phyloP scores from a whole-genome alignment of 768 basidiomycete species.

The Lactarius deliciosus region DNA sequence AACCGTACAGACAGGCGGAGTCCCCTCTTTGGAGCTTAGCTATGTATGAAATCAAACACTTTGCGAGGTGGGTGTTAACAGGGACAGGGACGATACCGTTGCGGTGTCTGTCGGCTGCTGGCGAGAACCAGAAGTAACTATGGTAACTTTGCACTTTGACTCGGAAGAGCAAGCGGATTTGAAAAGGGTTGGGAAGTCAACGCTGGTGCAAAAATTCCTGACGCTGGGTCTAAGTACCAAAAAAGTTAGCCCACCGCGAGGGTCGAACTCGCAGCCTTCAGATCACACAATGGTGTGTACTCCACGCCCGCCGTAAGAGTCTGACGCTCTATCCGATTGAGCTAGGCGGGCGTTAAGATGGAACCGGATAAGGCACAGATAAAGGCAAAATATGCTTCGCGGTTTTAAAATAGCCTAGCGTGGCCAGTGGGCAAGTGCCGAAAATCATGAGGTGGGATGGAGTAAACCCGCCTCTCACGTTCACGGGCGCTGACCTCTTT shows the following conservation, averaged over 20 bases:
- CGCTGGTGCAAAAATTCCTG: no score
- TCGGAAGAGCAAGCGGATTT: no score
- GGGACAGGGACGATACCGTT: background rate
- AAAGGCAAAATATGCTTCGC: background rate
- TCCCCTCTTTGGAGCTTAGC: background rate
- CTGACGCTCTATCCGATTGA: slow-evolving; percentile 70
- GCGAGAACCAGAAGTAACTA: background rate
- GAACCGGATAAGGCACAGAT: background rate
- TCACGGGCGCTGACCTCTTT: background rate
- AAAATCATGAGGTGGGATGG: background rate
- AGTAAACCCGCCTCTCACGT: background rate
- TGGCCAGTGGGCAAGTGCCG: background rate
- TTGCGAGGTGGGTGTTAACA: background rate
- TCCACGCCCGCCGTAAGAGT: slow-evolving; percentile 45
- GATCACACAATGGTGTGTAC: slow-evolving; percentile 35
- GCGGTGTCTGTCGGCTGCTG: background rate
- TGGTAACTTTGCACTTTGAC: no score
- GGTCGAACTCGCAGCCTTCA: slow-evolving; percentile 66
- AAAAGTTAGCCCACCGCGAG: slow-evolving; percentile 55
- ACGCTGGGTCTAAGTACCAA: background rate
- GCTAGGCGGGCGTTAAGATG: slow-evolving; percentile 50
- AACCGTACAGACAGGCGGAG: no score
- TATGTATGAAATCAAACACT: background rate
- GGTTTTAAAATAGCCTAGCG: background rate
- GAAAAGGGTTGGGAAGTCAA: no score